Percentiles rank a stretch among this genome's conserved stretches.
phyloP scores from a whole-genome alignment of 1,284 basidiomycete genomes.

The Ustilago trichophora region DNA sequence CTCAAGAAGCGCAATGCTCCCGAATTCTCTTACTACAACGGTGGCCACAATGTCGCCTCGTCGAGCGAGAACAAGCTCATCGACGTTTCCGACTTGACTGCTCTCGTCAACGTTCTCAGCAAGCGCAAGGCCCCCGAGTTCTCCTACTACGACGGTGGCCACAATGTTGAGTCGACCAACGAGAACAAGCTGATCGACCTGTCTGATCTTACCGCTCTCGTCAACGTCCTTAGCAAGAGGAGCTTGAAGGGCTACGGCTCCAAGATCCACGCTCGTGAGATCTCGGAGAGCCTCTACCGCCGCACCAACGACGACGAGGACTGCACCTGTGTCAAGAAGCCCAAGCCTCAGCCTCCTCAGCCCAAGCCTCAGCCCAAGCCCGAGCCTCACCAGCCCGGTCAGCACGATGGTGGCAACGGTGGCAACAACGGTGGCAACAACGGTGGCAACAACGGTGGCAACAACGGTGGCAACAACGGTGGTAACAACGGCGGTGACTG shows the following conservation, averaged over 20 bases:
- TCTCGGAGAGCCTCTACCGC: slow-evolving; percentile 33
- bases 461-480: neutral
- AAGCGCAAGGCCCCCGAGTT: slow-evolving; percentile 18
- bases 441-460: slow-evolving; percentile 1
- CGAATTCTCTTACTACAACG: slow-evolving; percentile 27
- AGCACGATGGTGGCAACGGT: neutral
- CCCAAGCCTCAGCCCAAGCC: too few species aligned
- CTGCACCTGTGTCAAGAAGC: slow-evolving; percentile 49
- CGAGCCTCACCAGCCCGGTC: too few species aligned
- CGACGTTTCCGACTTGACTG: slow-evolving; percentile 33
- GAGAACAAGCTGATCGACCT: slow-evolving; percentile 48
- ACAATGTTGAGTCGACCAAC: slow-evolving; percentile 39
- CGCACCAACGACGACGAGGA: slow-evolving; percentile 41
- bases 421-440: neutral
- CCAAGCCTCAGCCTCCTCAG: slow-evolving; percentile 26
- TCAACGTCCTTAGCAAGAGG: slow-evolving; percentile 41
- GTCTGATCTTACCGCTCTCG: slow-evolving; percentile 33
- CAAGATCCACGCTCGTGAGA: slow-evolving; percentile 39
- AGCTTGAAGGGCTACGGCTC: slow-evolving; percentile 24
- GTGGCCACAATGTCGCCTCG: slow-evolving; percentile 39
- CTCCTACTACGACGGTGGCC: slow-evolving; percentile 33
- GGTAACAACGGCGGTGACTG: neutral
- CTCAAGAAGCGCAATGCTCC: slow-evolving; percentile 19
- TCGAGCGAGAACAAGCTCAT: slow-evolving; percentile 42
- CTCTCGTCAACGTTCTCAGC: slow-evolving; percentile 27